Conservation (phyloP, 139 green algal species). For the Pycnococcus provasolii region DNA sequence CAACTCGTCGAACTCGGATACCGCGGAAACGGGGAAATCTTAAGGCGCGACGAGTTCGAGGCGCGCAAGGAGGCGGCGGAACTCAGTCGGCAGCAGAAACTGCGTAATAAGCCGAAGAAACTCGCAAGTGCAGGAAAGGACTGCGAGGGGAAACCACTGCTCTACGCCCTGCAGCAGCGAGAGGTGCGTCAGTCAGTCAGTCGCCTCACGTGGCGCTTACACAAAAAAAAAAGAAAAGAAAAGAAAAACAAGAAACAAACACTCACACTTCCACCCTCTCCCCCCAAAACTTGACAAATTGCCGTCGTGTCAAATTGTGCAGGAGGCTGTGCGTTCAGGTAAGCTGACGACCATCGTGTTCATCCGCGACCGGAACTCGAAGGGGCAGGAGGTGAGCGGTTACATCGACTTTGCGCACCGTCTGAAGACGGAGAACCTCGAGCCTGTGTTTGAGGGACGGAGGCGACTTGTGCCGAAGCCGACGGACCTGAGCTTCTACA, state of each 20-base stretch:
- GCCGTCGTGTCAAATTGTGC: no score
- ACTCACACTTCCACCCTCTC: no score
- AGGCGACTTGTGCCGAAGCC: slow-evolving; percentile 62
- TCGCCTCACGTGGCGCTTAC: no score
- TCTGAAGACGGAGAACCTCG: slow-evolving; percentile 53
- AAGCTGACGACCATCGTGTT: slow-evolving; percentile 84
- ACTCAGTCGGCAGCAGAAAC: slow-evolving; percentile 41
- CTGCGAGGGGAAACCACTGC: slow-evolving; percentile 49
- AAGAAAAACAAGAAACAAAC: slow-evolving; percentile 26
- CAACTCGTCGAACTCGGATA: slow-evolving; percentile 76
- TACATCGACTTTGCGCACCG: slow-evolving; percentile 81
- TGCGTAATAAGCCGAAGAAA: slow-evolving; percentile 59
- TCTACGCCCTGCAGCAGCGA: slow-evolving; percentile 16
- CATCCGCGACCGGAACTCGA: slow-evolving; percentile 63
- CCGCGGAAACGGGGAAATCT: slow-evolving; percentile 73
- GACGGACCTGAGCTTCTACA: slow-evolving; percentile 78
- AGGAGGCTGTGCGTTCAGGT: slow-evolving; percentile 64
- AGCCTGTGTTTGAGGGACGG: slow-evolving; percentile 60
- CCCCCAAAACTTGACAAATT: no score
- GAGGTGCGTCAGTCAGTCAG: slow-evolving; percentile 1
- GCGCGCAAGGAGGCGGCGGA: slow-evolving; percentile 59
- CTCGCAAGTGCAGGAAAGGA: slow-evolving; percentile 58
- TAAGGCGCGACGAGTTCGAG: slow-evolving; percentile 78
- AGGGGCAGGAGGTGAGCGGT: slow-evolving; percentile 68
- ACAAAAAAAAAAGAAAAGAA: neutral